Conservation (phyloP, 2,329 filamentous ascomycete species). For the Monascus ruber region DNA sequence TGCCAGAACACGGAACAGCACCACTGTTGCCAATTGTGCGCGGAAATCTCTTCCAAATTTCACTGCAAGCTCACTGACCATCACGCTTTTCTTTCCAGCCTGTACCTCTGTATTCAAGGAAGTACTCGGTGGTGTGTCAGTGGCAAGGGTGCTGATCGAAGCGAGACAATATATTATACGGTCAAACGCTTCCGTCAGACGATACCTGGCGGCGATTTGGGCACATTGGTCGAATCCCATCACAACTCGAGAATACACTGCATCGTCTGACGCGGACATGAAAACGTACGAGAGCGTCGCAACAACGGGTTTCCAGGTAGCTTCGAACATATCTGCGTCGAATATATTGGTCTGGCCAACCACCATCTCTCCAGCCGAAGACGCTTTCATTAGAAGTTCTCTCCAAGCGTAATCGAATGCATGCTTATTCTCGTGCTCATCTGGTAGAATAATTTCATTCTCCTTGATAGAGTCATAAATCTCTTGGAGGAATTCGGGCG, state of each 20-base stretch:
- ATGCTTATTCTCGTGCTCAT: conserved; percentile 93
- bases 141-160: conserved; percentile 78
- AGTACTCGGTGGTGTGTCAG: conserved; percentile 66
- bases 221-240: conserved; percentile 95
- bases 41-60: conserved; percentile 89
- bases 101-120: conserved; percentile 91
- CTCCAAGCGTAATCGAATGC: conserved; percentile 98
- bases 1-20: conserved; percentile 86
- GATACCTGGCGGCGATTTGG: conserved; percentile 76
- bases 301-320: conserved; percentile 89
- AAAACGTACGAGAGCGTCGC: conserved; percentile 96
- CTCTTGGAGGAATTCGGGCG: conserved; percentile 65
- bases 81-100: conserved; percentile 80
- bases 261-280: conserved; percentile 94
- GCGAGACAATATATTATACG: conserved; percentile 85
- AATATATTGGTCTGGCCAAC: conserved; percentile 87
- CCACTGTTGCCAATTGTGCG: conserved; percentile 83
- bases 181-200: conserved; percentile 74
- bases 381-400: conserved; percentile 77
- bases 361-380: conserved; percentile 59
- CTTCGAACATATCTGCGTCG: conserved; percentile 94
- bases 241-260: conserved; percentile 86
- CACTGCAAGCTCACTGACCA: conserved; percentile 97
- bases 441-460: conserved; percentile 91
- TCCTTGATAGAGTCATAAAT: conserved; percentile 87